Conservation (phyloP, 768 basidiomycete species). For the Sutorius australiensis region DNA sequence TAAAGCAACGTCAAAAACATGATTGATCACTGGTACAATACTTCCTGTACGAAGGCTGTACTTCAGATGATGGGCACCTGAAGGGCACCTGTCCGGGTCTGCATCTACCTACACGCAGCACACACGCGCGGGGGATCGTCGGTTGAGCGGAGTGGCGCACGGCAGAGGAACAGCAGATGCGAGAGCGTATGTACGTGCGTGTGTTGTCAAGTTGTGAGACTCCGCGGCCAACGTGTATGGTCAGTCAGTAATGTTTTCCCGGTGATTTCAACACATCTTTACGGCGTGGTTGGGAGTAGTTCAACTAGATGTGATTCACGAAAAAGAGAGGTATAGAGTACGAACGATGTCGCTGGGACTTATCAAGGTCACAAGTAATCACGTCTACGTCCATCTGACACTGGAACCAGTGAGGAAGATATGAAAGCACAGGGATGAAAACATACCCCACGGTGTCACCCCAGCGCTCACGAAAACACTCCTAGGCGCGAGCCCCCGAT, state of each 20-base stretch:
- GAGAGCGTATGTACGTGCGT: too few relatives aligned
- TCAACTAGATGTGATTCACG: background rate
- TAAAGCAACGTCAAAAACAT: too few relatives aligned
- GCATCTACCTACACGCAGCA: constrained; percentile 84
- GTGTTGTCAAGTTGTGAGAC: background rate
- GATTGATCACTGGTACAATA: too few relatives aligned
- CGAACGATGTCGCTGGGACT: background rate
- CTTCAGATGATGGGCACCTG: constrained; percentile 37
- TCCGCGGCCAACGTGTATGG: background rate
- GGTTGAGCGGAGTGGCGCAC: constrained; percentile 29
- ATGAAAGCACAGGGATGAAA: background rate
- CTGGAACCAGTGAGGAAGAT: background rate
- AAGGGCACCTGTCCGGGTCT: constrained; percentile 78
- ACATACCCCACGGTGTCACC: constrained; percentile 4
- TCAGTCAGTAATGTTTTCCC: background rate
- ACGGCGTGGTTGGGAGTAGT: background rate
- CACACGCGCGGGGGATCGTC: constrained; percentile 55
- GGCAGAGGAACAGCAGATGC: constrained; percentile 4
- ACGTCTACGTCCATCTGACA: background rate
- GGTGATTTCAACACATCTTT: background rate
- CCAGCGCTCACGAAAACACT: constrained; percentile 12
- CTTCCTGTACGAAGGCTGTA: too few relatives aligned
- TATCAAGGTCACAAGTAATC: background rate
- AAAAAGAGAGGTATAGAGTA: background rate
- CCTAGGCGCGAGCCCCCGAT: constrained; percentile 40